Evolutionary conservation across 805 yeast genomes (phyloP).

Genomic region (Kockiozyma suomiensis): DNA sequence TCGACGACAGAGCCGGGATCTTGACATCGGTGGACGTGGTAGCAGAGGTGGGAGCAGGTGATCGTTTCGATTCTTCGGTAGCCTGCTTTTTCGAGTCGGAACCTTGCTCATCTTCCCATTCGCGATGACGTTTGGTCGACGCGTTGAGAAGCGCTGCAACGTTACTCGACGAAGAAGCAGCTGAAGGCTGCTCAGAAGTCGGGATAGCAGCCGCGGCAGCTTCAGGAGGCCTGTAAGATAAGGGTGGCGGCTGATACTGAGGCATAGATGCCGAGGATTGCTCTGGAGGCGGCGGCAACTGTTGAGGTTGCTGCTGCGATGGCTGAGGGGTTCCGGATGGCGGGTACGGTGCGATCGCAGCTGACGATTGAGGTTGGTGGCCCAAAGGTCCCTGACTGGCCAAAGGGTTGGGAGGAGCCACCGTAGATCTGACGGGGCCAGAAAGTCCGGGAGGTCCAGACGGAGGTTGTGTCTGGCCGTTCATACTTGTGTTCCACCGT

Average conservation of each 20-base stretch:
- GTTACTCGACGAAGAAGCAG: slow-evolving; percentile 4
- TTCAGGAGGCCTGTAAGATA: slow-evolving; percentile 20
- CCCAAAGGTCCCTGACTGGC: slow-evolving; percentile 37
- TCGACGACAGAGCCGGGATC: slow-evolving; percentile 27
- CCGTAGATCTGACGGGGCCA: slow-evolving; percentile 22
- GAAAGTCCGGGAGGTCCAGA: slow-evolving; percentile 25
- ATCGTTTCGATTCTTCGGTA: slow-evolving; percentile 19
- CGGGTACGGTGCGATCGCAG: slow-evolving; percentile 34
- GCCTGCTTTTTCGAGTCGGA: slow-evolving; percentile 30
- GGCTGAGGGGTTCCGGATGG: slow-evolving; percentile 31
- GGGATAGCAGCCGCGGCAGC: slow-evolving; percentile 4
- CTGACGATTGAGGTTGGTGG: slow-evolving; percentile 35
- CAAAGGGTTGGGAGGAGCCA: slow-evolving; percentile 32
- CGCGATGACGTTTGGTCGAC: slow-evolving; percentile 28
- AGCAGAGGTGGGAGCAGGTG: slow-evolving; percentile 1
- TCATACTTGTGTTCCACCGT: slow-evolving; percentile 35
- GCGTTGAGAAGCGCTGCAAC: slow-evolving; percentile 10
- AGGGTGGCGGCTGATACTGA: slow-evolving; percentile 33
- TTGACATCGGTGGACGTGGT: slow-evolving; percentile 10
- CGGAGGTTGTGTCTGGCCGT: slow-evolving; percentile 37
- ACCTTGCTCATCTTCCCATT: slow-evolving; percentile 30
- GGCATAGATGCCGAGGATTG: slow-evolving; percentile 34
- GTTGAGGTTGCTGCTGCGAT: no score
- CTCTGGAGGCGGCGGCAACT: slow-evolving; percentile 38
- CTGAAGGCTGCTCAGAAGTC: neutral